Evolutionary conservation across 805 yeast species (phyloP), one percentile per base, ranked within the genome.

Genomic region (Candida insectorum): DNA sequence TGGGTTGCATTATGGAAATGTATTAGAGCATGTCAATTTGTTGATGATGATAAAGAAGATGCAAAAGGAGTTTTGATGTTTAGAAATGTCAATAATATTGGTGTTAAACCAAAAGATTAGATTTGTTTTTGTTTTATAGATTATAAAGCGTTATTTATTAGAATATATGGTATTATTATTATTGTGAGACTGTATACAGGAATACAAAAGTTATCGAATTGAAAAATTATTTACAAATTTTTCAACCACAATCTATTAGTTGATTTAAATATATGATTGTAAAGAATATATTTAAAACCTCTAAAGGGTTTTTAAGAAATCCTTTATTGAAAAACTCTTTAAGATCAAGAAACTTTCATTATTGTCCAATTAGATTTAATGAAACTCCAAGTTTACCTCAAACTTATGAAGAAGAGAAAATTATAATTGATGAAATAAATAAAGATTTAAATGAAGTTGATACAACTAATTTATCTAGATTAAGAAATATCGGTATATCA

Each of bases 401-500:
- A 28, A 65, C 77, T 13, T 83, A 82, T 47, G 89, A 80, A 44
- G 88, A 84, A 45, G 94, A 85, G 51, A 81, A 81, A 54, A 80
- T 69, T 24, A 57, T 77, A 26, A 67, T 85, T 34, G 88, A 82
- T 55, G 72, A 73, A 44, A 68, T 83, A 44, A 65, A 71, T 40
- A 52, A 51, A 6, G 45, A 54, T 3, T 58, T 85, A 38, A 62
- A 76, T 3, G 75, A 69, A 15, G 60, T 56, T 18, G 94, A 85
- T 51, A 35, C 65, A 5, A 46, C 55, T 8, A 67, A 79, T 19
- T 65, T 85, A 13, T 49, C 62, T 5, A 67, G 72, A 33, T 73
- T 89, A 76, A 77, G 99, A 62, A 93, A 93, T 58, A 93, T 93
- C 47, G 98, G 98, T 60, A 87, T 93, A 37, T 86, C 96, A 11